Conservation (phyloP, 495 filamentous ascomycete species). For the Corynascus novoguineensis region DNA sequence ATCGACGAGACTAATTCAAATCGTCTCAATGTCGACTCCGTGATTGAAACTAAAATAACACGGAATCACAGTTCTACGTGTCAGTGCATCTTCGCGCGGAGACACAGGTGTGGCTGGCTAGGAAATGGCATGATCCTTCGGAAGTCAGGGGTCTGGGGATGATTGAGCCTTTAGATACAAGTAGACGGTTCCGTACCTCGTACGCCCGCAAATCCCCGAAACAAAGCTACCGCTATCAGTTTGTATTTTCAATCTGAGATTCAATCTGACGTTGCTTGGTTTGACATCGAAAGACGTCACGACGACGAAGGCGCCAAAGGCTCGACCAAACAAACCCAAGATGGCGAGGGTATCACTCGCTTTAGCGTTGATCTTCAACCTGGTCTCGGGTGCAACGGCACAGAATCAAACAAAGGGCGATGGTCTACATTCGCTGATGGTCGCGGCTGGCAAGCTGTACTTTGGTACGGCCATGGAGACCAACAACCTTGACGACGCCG, state of each 20-base stretch:
- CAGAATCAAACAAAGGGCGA: neutral
- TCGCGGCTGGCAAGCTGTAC: slow-evolving; percentile 27
- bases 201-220: too few relatives aligned
- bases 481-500: slow-evolving; percentile 37
- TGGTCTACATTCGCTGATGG: slow-evolving; percentile 25
- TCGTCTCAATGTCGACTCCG: neutral
- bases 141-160: neutral
- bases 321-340: neutral
- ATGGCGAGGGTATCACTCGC: neutral
- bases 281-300: neutral
- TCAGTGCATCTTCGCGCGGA: neutral
- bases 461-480: slow-evolving; percentile 31
- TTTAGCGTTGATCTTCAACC: neutral
- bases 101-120: neutral
- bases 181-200: too few relatives aligned
- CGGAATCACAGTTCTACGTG: neutral
- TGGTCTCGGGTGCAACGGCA: slow-evolving; percentile 5
- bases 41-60: neutral
- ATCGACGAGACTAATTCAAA: neutral
- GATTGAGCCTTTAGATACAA: neutral
- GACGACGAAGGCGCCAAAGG: neutral
- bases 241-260: too few relatives aligned
- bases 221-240: too few relatives aligned
- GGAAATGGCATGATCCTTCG: neutral
- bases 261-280: too few relatives aligned